phyloP scores from a whole-genome alignment of 768 basidiomycete genomes.

The Gymnopilus dilepis region DNA sequence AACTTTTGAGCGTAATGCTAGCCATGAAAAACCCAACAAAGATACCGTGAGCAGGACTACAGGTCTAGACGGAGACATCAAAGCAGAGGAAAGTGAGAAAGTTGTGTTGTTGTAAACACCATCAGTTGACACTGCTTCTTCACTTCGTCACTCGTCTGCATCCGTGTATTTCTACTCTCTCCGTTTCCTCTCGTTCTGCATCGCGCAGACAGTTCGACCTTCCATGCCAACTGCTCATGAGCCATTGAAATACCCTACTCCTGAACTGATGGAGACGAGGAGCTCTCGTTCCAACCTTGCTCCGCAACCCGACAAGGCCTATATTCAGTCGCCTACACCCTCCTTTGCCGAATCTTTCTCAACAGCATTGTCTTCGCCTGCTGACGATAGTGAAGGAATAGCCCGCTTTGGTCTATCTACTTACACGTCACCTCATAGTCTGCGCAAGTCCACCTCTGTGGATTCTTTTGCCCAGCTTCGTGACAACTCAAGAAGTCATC shows the following conservation, averaged over 20 bases:
- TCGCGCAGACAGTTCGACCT: background rate
- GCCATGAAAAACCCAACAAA: background rate
- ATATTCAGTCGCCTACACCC: constrained; percentile 34
- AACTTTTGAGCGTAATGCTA: constrained; percentile 1
- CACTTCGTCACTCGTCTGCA: background rate
- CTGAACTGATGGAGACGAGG: constrained; percentile 32
- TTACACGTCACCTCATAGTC: constrained; percentile 41
- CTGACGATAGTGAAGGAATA: constrained; percentile 28
- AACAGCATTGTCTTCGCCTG: constrained; percentile 48
- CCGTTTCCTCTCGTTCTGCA: background rate
- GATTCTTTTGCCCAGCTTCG: constrained; percentile 70
- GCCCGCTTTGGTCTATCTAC: constrained; percentile 32
- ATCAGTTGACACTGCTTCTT: background rate
- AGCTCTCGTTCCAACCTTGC: constrained; percentile 16
- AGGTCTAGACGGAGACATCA: constrained; percentile 28
- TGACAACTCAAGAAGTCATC: constrained; percentile 43
- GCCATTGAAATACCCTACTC: constrained; percentile 25
- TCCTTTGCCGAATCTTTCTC: constrained; percentile 48
- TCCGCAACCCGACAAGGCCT: constrained; percentile 13
- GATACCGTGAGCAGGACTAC: constrained; percentile 47
- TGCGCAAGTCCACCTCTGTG: constrained; percentile 79
- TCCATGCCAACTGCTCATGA: constrained; percentile 27
- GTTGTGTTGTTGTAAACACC: background rate
- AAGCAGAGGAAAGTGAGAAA: background rate
- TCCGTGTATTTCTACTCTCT: background rate